Evolutionary conservation across 1,139 yeast species (phyloP).

Genomic region (Lodderomyces margitis): DNA sequence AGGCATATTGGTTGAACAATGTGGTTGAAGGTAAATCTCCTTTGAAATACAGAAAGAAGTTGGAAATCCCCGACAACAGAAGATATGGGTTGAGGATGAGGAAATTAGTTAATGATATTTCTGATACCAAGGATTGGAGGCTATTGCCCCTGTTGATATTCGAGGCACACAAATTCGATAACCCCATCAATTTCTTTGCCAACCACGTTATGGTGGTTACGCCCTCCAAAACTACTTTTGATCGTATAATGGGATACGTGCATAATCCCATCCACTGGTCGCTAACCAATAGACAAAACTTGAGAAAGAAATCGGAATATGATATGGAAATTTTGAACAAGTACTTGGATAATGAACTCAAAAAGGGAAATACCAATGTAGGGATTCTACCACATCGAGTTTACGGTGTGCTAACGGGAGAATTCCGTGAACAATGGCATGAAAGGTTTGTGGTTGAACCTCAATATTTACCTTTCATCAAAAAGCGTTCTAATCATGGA

Average conservation of each 20-base stretch:
- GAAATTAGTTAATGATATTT: constrained; percentile 14
- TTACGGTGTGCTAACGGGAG: constrained; percentile 51
- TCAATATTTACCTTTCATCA: constrained; percentile 30
- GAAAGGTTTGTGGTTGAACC: constrained; percentile 28
- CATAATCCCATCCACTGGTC: constrained; percentile 35
- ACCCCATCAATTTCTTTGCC: constrained; percentile 33
- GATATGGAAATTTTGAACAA: constrained; percentile 53
- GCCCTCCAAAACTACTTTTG: constrained; percentile 32
- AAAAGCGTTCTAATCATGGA: constrained; percentile 19
- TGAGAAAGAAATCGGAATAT: constrained; percentile 31
- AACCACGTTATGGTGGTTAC: constrained; percentile 46
- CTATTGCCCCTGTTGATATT: constrained; percentile 22
- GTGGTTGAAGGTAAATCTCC: constrained; percentile 17
- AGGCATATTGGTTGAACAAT: constrained; percentile 37
- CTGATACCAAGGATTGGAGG: constrained; percentile 12
- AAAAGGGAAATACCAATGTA: constrained; percentile 22
- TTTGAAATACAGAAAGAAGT: constrained; percentile 16
- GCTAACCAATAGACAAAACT: constrained; percentile 19
- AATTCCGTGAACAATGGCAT: constrained; percentile 35
- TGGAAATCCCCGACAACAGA: constrained; percentile 17
- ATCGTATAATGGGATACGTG: constrained; percentile 29
- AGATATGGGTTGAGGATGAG: constrained; percentile 14
- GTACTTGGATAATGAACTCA: constrained; percentile 25
- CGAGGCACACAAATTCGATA: constrained; percentile 31
- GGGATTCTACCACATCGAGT: constrained; percentile 45